Evolutionary conservation across 2,329 filamentous ascomycete genomes (phyloP).

Genomic region (Cylindrodendrum hubeiense): DNA sequence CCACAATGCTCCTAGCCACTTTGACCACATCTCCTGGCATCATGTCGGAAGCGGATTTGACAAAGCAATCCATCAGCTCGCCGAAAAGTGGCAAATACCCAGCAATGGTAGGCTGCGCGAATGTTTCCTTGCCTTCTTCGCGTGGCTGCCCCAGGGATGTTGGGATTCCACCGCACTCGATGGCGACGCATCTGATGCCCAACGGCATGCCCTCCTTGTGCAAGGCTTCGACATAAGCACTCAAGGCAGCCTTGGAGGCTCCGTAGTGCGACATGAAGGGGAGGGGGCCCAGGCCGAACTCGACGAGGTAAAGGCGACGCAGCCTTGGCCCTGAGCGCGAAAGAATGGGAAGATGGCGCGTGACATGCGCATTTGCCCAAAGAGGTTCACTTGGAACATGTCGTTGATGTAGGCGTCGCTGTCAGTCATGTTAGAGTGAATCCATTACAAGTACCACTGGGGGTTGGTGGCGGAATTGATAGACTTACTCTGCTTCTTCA

Average conservation of each 20-base stretch:
- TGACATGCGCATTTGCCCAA: constrained; percentile 44
- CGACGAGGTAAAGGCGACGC: constrained; percentile 47
- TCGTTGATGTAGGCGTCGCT: constrained; percentile 39
- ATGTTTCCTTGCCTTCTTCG: constrained; percentile 12
- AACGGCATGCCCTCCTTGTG: constrained; percentile 45
- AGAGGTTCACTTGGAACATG: constrained; percentile 47
- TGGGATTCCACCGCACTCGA: constrained; percentile 49
- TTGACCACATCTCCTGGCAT: constrained; percentile 17
- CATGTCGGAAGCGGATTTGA: neutral
- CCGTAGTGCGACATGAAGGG: constrained; percentile 50
- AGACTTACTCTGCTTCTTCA: constrained; percentile 49
- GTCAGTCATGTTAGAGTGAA: neutral
- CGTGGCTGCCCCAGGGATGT: constrained; percentile 46
- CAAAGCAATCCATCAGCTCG: constrained; percentile 9
- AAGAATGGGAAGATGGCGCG: constrained; percentile 45
- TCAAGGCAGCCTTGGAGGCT: constrained; percentile 47
- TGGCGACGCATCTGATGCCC: constrained; percentile 47
- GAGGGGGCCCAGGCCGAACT: constrained; percentile 42
- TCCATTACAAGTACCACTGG: neutral
- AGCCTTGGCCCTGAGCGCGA: constrained; percentile 40
- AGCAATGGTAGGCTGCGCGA: neutral
- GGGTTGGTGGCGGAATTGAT: neutral
- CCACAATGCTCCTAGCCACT: constrained; percentile 6
- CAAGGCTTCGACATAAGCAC: constrained; percentile 45
- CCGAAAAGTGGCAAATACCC: constrained; percentile 13